These are phyloP conservation scores for Vaccinium darrowii DNA, from an alignment of 148 eudicot genomes.

Conservation along the genomic window DNA sequence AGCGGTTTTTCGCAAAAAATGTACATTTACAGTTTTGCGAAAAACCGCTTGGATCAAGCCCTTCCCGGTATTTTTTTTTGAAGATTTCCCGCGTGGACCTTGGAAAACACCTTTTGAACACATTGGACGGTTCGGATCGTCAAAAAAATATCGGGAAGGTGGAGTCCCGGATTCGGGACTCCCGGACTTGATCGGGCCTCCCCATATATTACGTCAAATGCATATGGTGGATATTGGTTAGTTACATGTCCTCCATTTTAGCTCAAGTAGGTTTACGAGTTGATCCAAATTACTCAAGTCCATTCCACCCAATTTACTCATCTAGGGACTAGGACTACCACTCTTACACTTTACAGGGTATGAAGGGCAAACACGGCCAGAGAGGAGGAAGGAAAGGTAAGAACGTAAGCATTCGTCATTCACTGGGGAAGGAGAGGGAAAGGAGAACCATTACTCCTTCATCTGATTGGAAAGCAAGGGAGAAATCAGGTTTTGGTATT, in stretches of 20 bases:
- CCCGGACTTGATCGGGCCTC: too few relatives aligned
- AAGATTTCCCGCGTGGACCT: too few relatives aligned
- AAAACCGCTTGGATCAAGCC: too few relatives aligned
- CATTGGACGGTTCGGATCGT: too few relatives aligned
- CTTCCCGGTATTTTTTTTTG: too few relatives aligned
- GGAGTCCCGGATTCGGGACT: too few relatives aligned
- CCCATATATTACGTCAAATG: too few relatives aligned
- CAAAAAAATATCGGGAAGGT: too few relatives aligned
- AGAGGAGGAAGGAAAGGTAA: constrained; percentile 1
- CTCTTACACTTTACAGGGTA: neutral
- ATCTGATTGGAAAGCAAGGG: neutral
- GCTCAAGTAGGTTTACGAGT: neutral
- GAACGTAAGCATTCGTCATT: neutral
- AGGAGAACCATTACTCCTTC: neutral
- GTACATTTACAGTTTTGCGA: too few relatives aligned
- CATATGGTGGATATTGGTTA: neutral
- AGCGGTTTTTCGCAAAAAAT: too few relatives aligned
- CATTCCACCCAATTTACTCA: neutral
- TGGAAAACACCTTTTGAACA: too few relatives aligned
- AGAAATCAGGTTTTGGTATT: neutral
- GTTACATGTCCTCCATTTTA: neutral
- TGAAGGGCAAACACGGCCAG: neutral
- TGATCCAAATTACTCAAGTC: neutral
- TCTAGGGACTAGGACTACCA: neutral
- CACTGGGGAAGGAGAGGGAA: neutral